Conservation (phyloP, 2,329 filamentous ascomycete species). For the Biscogniauxia sp. region DNA sequence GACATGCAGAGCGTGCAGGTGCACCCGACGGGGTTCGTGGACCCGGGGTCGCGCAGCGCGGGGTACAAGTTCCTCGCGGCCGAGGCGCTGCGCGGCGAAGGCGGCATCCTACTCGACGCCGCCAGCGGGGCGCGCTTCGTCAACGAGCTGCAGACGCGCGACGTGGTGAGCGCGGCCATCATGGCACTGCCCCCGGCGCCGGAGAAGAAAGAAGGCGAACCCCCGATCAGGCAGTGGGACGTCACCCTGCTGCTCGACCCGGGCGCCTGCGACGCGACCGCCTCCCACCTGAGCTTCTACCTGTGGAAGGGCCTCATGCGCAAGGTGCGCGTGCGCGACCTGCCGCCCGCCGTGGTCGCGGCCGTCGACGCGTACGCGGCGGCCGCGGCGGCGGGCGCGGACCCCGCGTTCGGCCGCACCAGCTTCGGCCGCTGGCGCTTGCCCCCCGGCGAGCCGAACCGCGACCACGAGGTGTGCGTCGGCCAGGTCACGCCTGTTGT, state of each 20-base stretch:
- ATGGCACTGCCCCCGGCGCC: slow-evolving; percentile 36
- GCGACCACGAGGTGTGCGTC: slow-evolving; percentile 54
- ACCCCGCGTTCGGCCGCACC: slow-evolving; percentile 47
- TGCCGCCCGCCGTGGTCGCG: slow-evolving; percentile 39
- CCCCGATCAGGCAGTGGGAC: slow-evolving; percentile 53
- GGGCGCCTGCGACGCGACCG: slow-evolving; percentile 50
- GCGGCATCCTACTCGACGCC: slow-evolving; percentile 52
- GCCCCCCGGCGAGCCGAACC: slow-evolving; percentile 39
- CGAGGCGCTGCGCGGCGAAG: slow-evolving; percentile 61
- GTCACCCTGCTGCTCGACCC: slow-evolving; percentile 59
- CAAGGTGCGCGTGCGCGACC: slow-evolving; percentile 53
- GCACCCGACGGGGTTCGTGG: slow-evolving; percentile 64
- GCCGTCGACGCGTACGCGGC: slow-evolving; percentile 50
- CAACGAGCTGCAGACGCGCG: slow-evolving; percentile 61
- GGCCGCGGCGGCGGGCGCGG: slow-evolving; percentile 37
- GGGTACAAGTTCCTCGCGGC: slow-evolving; percentile 62
- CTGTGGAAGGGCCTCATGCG: slow-evolving; percentile 59
- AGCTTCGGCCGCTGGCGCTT: slow-evolving; percentile 57
- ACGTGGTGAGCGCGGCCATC: slow-evolving; percentile 53
- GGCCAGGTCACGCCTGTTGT: slow-evolving; percentile 61
- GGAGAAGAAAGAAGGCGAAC: no score
- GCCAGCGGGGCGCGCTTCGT: slow-evolving; percentile 51
- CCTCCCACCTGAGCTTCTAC: slow-evolving; percentile 61
- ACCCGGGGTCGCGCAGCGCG: slow-evolving; percentile 44
- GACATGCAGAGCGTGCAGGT: slow-evolving; percentile 60